These are phyloP conservation scores for Diaporthe citriasiana DNA, from an alignment of 2,329 filamentous ascomycete genomes.

Conservation along the genomic window DNA sequence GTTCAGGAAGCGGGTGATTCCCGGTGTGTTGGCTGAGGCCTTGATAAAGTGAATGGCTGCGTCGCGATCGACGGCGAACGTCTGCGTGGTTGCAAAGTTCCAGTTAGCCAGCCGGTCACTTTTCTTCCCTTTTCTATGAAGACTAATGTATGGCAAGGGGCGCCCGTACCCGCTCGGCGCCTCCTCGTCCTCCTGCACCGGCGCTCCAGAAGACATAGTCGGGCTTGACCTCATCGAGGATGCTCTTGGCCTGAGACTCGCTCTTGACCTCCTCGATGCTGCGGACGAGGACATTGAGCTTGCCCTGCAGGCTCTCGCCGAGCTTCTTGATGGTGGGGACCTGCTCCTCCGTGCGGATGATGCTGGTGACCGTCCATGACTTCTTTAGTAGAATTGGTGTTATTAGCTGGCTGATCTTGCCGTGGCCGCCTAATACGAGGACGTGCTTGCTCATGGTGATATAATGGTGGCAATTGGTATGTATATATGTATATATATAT, in stretches of 20 bases:
- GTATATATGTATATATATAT: no score
- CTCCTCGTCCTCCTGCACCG: slow-evolving; percentile 74
- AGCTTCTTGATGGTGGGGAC: slow-evolving; percentile 73
- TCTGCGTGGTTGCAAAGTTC: slow-evolving; percentile 53
- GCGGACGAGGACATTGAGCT: slow-evolving; percentile 77
- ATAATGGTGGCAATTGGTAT: background rate
- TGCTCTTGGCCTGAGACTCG: slow-evolving; percentile 70
- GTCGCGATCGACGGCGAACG: slow-evolving; percentile 72
- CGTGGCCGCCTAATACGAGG: slow-evolving; percentile 85
- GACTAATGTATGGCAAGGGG: no score
- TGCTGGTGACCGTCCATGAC: slow-evolving; percentile 82
- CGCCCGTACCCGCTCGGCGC: slow-evolving; percentile 59
- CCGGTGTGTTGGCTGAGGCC: slow-evolving; percentile 67
- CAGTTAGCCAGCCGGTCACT: slow-evolving; percentile 19
- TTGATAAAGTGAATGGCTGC: slow-evolving; percentile 74
- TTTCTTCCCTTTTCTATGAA: no score
- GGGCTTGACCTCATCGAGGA: slow-evolving; percentile 72
- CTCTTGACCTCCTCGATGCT: slow-evolving; percentile 80
- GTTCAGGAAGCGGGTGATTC: slow-evolving; percentile 73
- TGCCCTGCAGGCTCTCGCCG: slow-evolving; percentile 67
- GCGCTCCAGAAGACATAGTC: slow-evolving; percentile 80
- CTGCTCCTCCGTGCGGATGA: slow-evolving; percentile 82
- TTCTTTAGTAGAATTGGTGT: slow-evolving; percentile 82
- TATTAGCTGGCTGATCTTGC: slow-evolving; percentile 81
- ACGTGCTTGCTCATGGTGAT: slow-evolving; percentile 62